A percentile compares a stretch with the other conserved stretches of the same genome.
These are phyloP conservation scores for Tulasnella sp. DNA, from an alignment of 768 basidiomycete genomes.

Conservation along the genomic window DNA sequence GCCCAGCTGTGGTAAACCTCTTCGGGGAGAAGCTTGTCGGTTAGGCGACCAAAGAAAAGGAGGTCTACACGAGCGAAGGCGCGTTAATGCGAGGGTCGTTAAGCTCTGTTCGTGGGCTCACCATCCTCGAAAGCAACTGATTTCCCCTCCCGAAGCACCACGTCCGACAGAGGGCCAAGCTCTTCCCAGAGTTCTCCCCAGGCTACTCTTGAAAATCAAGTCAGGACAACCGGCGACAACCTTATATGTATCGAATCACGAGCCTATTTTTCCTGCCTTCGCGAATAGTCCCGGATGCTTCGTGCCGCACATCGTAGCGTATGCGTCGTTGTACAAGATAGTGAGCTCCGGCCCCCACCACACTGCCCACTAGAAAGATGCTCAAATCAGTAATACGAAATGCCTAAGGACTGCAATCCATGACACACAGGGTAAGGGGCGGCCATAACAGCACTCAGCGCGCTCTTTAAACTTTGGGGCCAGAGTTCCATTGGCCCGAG, in stretches of 20 bases:
- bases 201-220: slow-evolving; percentile 14
- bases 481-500: slow-evolving; percentile 30
- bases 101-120: slow-evolving; percentile 1
- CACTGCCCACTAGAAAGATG: slow-evolving; percentile 29
- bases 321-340: slow-evolving; percentile 35
- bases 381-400: neutral
- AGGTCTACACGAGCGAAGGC: slow-evolving; percentile 28
- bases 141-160: slow-evolving; percentile 31
- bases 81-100: neutral
- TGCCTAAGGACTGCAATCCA: neutral
- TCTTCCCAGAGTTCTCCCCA: slow-evolving; percentile 36
- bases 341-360: slow-evolving; percentile 34
- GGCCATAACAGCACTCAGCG: slow-evolving; percentile 28
- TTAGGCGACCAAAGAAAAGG: slow-evolving; percentile 33
- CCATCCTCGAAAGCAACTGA: slow-evolving; percentile 33
- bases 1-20: slow-evolving; percentile 34
- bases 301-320: slow-evolving; percentile 33
- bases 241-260: neutral
- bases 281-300: slow-evolving; percentile 36
- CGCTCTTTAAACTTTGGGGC: slow-evolving; percentile 31
- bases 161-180: slow-evolving; percentile 31
- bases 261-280: slow-evolving; percentile 30
- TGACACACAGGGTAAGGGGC: slow-evolving; percentile 30
- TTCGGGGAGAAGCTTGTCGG: slow-evolving; percentile 32
- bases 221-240: neutral